Percentiles rank a stretch among this genome's conserved stretches.
These are phyloP conservation scores for Neurospora sp. DNA, from an alignment of 495 filamentous ascomycete species.

Conservation along the genomic window DNA sequence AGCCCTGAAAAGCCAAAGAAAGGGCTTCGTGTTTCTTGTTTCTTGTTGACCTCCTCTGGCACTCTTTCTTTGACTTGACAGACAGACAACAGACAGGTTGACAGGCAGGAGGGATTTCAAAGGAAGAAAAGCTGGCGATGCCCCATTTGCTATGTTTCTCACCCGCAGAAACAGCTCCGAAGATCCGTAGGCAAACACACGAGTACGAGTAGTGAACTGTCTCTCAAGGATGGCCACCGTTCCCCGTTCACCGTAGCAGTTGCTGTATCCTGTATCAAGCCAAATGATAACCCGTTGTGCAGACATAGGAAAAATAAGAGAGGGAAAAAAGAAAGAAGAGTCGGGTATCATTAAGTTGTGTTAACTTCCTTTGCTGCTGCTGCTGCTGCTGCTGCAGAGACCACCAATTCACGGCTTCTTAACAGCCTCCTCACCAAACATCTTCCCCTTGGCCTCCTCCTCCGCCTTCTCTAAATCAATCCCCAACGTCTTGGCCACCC, in stretches of 20 bases:
- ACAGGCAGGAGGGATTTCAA: neutral
- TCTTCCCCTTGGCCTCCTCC: neutral
- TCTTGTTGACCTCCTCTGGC: neutral
- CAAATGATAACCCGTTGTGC: neutral
- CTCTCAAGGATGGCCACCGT: neutral
- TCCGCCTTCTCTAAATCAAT: conserved; percentile 31
- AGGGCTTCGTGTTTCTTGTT: neutral
- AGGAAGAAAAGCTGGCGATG: neutral
- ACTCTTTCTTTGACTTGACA: neutral
- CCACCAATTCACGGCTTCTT: neutral
- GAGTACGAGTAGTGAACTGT: neutral
- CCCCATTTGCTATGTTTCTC: neutral
- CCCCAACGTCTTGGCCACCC: conserved; percentile 53
- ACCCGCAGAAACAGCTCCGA: neutral
- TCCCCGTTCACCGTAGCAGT: neutral
- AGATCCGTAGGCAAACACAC: neutral
- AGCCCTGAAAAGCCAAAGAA: neutral
- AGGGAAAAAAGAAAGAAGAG: neutral
- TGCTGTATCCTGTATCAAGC: neutral
- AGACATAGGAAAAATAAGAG: neutral
- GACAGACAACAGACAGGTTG: neutral
- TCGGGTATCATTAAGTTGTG: neutral
- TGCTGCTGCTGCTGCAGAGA: neutral
- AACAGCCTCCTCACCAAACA: neutral
- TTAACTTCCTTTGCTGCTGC: neutral